These are phyloP conservation scores for Xylaria hypoxylon DNA, from an alignment of 2,329 filamentous ascomycete species.

Conservation along the genomic window DNA sequence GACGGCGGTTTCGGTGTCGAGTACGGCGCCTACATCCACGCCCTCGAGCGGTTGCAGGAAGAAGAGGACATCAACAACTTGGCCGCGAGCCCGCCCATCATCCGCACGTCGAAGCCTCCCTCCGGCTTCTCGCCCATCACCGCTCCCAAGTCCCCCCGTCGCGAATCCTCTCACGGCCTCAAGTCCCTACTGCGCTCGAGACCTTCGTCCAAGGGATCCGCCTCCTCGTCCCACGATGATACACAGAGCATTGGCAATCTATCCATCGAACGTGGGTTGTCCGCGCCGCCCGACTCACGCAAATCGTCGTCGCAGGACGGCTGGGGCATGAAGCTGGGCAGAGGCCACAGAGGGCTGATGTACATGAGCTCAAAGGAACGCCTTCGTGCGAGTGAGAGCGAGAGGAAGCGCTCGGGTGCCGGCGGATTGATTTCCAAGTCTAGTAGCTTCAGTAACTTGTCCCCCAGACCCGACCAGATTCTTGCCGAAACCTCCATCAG, in stretches of 20 bases:
- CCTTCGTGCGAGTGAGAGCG: conserved; percentile 70
- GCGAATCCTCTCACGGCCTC: conserved; percentile 63
- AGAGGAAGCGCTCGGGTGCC: conserved; percentile 68
- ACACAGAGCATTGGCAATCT: conserved; percentile 72
- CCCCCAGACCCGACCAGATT: conserved; percentile 60
- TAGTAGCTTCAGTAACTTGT: conserved; percentile 54
- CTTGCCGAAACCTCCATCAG: conserved; percentile 66
- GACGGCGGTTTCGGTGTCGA: conserved; percentile 75
- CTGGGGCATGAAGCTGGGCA: conserved; percentile 68
- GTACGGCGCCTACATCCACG: conserved; percentile 73
- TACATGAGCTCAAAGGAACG: conserved; percentile 80
- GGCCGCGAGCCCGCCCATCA: conserved; percentile 74
- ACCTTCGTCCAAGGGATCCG: conserved; percentile 69
- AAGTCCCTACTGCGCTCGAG: conserved; percentile 71
- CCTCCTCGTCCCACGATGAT: conserved; percentile 66
- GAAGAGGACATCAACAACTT: conserved; percentile 67
- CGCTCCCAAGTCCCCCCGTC: conserved; percentile 66
- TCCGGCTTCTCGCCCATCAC: conserved; percentile 79
- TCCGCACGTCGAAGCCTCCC: conserved; percentile 84
- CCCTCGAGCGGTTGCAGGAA: conserved; percentile 61
- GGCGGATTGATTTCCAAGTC: conserved; percentile 56
- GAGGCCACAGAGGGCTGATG: conserved; percentile 70
- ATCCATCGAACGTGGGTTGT: conserved; percentile 69
- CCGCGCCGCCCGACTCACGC: conserved; percentile 62
- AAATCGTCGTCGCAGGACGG: conserved; percentile 69